Evolutionary conservation across 345 rosid genomes (phyloP), one percentile per base, ranked within the genome.

Genomic region (Moricandia moricandioides): DNA sequence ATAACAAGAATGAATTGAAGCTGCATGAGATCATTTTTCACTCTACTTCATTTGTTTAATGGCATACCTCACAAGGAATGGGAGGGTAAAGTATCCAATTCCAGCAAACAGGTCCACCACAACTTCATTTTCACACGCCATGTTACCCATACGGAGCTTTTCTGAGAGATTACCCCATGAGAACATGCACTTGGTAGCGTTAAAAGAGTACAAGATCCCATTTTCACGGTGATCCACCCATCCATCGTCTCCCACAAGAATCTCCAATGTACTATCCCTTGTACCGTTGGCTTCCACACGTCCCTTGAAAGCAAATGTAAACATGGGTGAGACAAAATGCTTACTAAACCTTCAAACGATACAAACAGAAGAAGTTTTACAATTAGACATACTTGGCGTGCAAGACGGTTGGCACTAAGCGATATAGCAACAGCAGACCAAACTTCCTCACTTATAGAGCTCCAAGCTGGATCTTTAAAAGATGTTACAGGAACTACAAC

Each of bases 161-260:
- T 91, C 98, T 8, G 96, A 91, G 68, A 91, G 98, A 86, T 94
- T 94, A 4, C 98, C 98, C 96, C 97, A 94, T 14, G 97, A 94
- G 77, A 94, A 94, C 95, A 94, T 94, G 85, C 98, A 94, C 77
- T 87, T 94, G 33, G 96, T 87, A 57, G 95, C 91, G 79, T 94
- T 86, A 75, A 94, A 94, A 63, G 97, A 91, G 84, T 94, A 94
- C 45, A 87, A 65, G 65, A 94, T 85, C 35, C 93, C 98, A 80
- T 85, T 94, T 81, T 94, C 98, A 65, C 88, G 78, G 62, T 89
- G 98, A 67, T 86, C 82, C 16, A 94, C 96, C 98, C 97, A 91
- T 49, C 98, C 97, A 77, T 84, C 78, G 75, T 88, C 90, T 75
- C 97, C 98, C 21, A 85, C 83, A 47, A 94, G 89, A 67, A 91